These are phyloP conservation scores for Ascochyta lentis DNA, from an alignment of 2,329 filamentous ascomycete species.

Conservation along the genomic window DNA sequence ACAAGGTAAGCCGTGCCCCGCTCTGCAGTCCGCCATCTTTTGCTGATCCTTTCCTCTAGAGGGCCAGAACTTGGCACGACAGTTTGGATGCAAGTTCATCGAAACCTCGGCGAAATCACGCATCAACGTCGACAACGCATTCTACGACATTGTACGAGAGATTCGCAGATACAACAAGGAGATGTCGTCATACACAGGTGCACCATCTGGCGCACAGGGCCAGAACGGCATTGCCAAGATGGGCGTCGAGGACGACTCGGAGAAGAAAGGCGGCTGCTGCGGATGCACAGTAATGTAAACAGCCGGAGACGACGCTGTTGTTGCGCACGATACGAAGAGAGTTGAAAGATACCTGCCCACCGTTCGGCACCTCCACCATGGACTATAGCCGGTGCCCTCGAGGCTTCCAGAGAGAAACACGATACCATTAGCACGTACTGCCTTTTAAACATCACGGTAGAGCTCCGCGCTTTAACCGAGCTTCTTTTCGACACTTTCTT, in stretches of 20 bases:
- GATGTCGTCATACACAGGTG: conserved; percentile 85
- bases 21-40: conserved; percentile 3
- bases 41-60: conserved; percentile 63
- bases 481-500: conserved; percentile 34
- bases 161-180: conserved; percentile 99
- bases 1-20: conserved; percentile 70
- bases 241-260: conserved; percentile 75
- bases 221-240: conserved; percentile 73
- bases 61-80: conserved; percentile 83
- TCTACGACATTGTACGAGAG: conserved; percentile 97
- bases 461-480: conserved; percentile 19
- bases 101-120: conserved; percentile 98
- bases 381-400: conserved; percentile 28
- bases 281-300: conserved; percentile 83
- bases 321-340: conserved; percentile 21
- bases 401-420: conserved; percentile 33
- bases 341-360: conserved; percentile 37
- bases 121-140: conserved; percentile 97
- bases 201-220: conserved; percentile 60
- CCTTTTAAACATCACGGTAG: conserved; percentile 37
- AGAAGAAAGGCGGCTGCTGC: conserved; percentile 82
- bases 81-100: conserved; percentile 97
- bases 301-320: conserved; percentile 15
- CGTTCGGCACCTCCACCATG: conserved; percentile 35
- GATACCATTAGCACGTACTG: conserved; percentile 47